phyloP scores from a whole-genome alignment of 1,284 basidiomycete genomes.

The Heliocybe sulcata region DNA sequence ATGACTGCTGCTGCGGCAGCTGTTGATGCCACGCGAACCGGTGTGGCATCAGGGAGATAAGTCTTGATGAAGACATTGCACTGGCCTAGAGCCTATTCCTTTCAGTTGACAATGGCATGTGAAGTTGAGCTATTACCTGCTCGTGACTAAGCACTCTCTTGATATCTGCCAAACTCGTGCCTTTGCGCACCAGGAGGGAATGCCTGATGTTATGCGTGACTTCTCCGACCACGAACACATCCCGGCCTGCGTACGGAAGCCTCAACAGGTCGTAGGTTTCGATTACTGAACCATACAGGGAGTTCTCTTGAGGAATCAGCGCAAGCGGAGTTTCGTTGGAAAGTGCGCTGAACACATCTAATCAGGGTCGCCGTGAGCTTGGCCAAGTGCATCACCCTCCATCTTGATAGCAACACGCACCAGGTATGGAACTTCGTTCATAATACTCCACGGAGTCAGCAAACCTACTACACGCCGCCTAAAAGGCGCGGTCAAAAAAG shows the following conservation, averaged over 20 bases:
- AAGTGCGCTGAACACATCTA: slow-evolving; percentile 53
- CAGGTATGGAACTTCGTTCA: slow-evolving; percentile 47
- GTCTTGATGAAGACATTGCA: slow-evolving; percentile 50
- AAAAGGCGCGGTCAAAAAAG: slow-evolving; percentile 3
- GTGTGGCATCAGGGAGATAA: slow-evolving; percentile 42
- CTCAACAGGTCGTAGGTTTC: slow-evolving; percentile 68
- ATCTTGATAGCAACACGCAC: slow-evolving; percentile 23
- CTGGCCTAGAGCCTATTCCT: slow-evolving; percentile 67
- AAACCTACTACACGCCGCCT: slow-evolving; percentile 61
- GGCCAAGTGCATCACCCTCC: not conserved
- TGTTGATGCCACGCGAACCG: slow-evolving; percentile 57
- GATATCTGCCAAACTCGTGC: slow-evolving; percentile 44
- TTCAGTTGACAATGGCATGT: not conserved
- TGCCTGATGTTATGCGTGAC: slow-evolving; percentile 57
- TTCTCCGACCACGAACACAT: slow-evolving; percentile 49
- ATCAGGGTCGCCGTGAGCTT: not conserved
- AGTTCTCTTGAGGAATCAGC: slow-evolving; percentile 72
- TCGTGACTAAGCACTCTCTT: slow-evolving; percentile 64
- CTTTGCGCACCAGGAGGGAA: slow-evolving; percentile 53
- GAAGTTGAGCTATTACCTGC: slow-evolving; percentile 39
- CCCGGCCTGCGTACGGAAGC: slow-evolving; percentile 26
- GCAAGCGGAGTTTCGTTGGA: slow-evolving; percentile 34
- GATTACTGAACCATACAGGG: slow-evolving; percentile 62
- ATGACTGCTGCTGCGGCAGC: slow-evolving; percentile 58
- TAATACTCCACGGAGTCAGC: slow-evolving; percentile 42